Evolutionary conservation across 1,284 basidiomycete species (phyloP), one percentile per base, ranked within the genome.

Genomic region (Melampsora americana): DNA sequence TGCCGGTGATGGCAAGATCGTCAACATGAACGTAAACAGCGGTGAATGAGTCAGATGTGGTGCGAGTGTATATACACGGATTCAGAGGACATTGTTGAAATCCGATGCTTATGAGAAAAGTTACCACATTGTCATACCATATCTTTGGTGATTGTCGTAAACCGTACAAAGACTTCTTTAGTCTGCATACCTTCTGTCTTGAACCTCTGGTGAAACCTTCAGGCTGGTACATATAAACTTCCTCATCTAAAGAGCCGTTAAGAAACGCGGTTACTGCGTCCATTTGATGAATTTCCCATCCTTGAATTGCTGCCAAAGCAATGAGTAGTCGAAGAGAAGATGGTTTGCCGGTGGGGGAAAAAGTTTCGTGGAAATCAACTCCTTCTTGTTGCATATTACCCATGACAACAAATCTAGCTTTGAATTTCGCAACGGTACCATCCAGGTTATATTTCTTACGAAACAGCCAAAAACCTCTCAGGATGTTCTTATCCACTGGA

Each of bases 91-190:
- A 39, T 11, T 4, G 23, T 4, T 6, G 11, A n/a, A 65, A 65
- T 5, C 18, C 64, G 6, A 66, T 66, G 7, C n/a, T 11, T 0
- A 20, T 12, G 3, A 66, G 35, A 16, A 14, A 66, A 5, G 2
- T 26, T 5, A 14, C 26, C 0, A 66, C 18, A n/a, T 23, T 20
- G 1, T 42, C 26, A 44, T 66, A 66, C 26, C 18, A 56, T 4
- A 20, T 5, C 50, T 56, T 20, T 5, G 50, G 50, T 5, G 50
- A 50, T 50, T 50, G 46, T 50, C n/a, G 11, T n/a, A 50, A 50
- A n/a, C 12, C n/a, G n/a, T 12, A 66, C 7, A 67, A 46, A 46
- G 66, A 67, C 23, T 67, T 67, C 7, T 46, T 5, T 5, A 67
- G 26, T 2, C 44, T 11, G 5, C 28, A 46, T 6, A 39, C 44